Evolutionary conservation across 2,329 filamentous ascomycete species (phyloP), one percentile per base, ranked within the genome.

Genomic region (Cladophialophora exuberans): DNA sequence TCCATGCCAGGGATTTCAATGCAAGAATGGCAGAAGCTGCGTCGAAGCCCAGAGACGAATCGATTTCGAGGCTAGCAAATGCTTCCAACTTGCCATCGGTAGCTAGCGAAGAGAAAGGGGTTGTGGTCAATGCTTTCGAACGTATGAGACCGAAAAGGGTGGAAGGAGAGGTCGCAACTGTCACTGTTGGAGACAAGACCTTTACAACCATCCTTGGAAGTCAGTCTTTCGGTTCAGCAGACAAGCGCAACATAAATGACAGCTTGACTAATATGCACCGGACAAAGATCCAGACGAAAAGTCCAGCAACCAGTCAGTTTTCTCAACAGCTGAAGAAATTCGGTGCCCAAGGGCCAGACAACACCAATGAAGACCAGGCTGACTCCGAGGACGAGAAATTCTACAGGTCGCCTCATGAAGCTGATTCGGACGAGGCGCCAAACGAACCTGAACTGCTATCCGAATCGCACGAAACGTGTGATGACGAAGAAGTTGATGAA

Each of bases 151-250:
- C 81, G 1, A 87, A 83, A 66, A 80, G 87, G 28, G 73, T 80
- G 1, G 79, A 81, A 1, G 73, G 79, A 23, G 85, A 89, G 64
- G 74, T 86, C 47, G 88, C 88, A 17, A 89, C 87, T 1, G 88
- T 93, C 43, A 91, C 87, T 0, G 83, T 93, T 50, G 89, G 88
- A 1, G 79, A 85, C 58, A 80, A 79, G 41, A 89, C 85, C 0
- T 79, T 84, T 4, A 86, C 83, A 0, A 85, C 84, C 17, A 79
- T 84, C 26, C 79, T 90, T 61, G 86, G 87, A 1, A 81, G 77
- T 45, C 76, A 80, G 45, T 66, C 76, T 3, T 66, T 70, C 73
- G 76, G 55, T 30, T 62, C 23, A 62, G 54, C 35, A 26, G 42
- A 25, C 2, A 44, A 31, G 20, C 36, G 35, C 5, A n/a, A 49